phyloP scores from a whole-genome alignment of 208 protist species.

The Leptomonas pyrrhocoris region DNA sequence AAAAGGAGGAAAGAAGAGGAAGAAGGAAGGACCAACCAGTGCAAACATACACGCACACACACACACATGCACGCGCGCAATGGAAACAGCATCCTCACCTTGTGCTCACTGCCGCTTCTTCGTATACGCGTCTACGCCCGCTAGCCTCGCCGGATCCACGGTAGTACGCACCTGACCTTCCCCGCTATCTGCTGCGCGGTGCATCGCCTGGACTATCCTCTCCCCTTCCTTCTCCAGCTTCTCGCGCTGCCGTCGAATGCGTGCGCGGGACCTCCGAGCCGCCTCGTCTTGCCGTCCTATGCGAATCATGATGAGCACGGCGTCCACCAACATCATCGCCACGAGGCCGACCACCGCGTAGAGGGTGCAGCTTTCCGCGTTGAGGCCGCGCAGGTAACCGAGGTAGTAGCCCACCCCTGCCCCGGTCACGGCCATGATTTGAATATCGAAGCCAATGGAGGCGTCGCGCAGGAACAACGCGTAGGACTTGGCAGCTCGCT shows the following conservation, averaged over 20 bases:
- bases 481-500: constrained; percentile 36
- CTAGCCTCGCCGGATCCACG: no score
- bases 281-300: constrained; percentile 58
- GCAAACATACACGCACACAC: not conserved
- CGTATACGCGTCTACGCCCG: constrained; percentile 1
- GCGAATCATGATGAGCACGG: constrained; percentile 64
- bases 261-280: constrained; percentile 27
- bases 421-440: constrained; percentile 72
- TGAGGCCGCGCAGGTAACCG: constrained; percentile 49
- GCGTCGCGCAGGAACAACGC: constrained; percentile 58
- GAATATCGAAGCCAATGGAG: constrained; percentile 77
- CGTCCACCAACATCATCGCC: constrained; percentile 79
- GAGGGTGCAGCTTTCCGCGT: constrained; percentile 55
- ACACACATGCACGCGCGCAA: no score
- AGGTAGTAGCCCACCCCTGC: constrained; percentile 77
- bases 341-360: constrained; percentile 64
- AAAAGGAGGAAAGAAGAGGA: no score
- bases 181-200: not conserved
- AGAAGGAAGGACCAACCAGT: no score
- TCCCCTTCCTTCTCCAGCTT: constrained; percentile 21
- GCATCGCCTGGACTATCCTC: constrained; percentile 27
- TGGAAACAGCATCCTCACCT: not conserved
- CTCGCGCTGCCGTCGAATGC: constrained; percentile 24
- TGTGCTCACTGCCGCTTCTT: constrained; percentile 27
- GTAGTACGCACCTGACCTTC: no score